Evolutionary conservation across 129 eudicot genomes (phyloP), one percentile per base, ranked within the genome.

Genomic region (Gnaphalium uliginosum): DNA sequence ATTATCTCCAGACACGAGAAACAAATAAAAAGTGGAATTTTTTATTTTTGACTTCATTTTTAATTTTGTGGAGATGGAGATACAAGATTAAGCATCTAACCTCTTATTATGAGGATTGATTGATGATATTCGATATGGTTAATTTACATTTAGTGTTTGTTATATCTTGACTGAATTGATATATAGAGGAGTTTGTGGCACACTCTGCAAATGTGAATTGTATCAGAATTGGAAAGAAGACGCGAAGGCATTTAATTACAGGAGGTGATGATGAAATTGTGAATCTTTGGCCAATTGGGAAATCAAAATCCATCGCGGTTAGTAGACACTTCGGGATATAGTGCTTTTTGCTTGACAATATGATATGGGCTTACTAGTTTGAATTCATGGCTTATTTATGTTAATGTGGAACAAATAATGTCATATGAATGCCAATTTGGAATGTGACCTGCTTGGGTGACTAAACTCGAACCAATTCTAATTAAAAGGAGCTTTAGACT

Each of bases 201-300:
- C 98, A 93, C 82, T 85, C 93, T 41, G 93, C 89, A 64, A 88
- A 85, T 85, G 96, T 93, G 69, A 93, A 90, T 33, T 90, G 98
- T 61, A 76, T 93, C 74, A 88, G 73, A 58, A 79, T 93, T 25
- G 97, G 97, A 35, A 93, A 84, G 86, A 90, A 93, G 89, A 75
- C 85, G 10, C 77, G 89, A 22, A 82, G 92, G 15, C 82, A 73
- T 27, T 89, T 90, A 68, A 25, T 90, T 30, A 88, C 90, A 5
- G 98, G 97, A 21, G 98, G 96, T 76, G 97, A 93, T 85, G 98
- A 93, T 87, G 87, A 87, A 33, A 78, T 64, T 53, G 96, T 90
- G 68, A 93, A 93, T 77, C 82, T 93, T 63, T 93, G 97, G 97
- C 82, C 97, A 2, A 86, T 90, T 50, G 97, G 97, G 37, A 88